Evolutionary conservation across 1,284 basidiomycete species (phyloP).

Genomic region (Agaricales sp.): DNA sequence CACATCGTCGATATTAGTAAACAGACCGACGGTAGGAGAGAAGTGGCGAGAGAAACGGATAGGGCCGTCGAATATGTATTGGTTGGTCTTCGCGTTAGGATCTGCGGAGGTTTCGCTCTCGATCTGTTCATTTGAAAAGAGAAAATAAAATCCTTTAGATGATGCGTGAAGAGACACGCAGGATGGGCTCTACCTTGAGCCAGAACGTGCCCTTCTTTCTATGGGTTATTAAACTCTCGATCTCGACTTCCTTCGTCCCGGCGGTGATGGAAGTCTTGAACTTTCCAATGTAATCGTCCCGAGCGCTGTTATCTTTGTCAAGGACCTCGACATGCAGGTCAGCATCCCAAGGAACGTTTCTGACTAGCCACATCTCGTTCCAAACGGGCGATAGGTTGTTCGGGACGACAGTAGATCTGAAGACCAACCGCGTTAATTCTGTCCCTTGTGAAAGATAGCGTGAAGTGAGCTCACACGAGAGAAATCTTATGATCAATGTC

Average conservation of each 20-base stretch:
- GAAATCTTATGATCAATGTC: constrained; percentile 49
- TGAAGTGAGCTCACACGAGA: constrained; percentile 37
- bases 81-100: constrained; percentile 24
- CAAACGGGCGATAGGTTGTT: constrained; percentile 55
- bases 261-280: constrained; percentile 40
- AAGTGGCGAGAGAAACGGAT: constrained; percentile 59
- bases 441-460: constrained; percentile 1
- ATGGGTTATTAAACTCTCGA: constrained; percentile 39
- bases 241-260: constrained; percentile 52
- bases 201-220: constrained; percentile 51
- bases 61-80: constrained; percentile 65
- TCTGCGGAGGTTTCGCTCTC: constrained; percentile 21
- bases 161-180: not conserved
- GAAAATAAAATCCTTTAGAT: not conserved
- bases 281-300: constrained; percentile 58
- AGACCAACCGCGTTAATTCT: not conserved
- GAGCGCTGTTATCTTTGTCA: constrained; percentile 54
- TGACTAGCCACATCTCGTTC: constrained; percentile 64
- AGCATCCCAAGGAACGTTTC: constrained; percentile 58
- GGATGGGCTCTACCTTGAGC: constrained; percentile 40
- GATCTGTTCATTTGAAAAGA: constrained; percentile 21
- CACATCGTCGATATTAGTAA: constrained; percentile 49
- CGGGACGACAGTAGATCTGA: constrained; percentile 53
- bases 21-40: constrained; percentile 53
- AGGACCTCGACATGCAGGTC: constrained; percentile 44